A percentile compares a stretch with the other conserved stretches of the same genome.
These are phyloP conservation scores for Sporothrix brunneoviolacea DNA, from an alignment of 2,329 filamentous ascomycete species.

Conservation along the genomic window DNA sequence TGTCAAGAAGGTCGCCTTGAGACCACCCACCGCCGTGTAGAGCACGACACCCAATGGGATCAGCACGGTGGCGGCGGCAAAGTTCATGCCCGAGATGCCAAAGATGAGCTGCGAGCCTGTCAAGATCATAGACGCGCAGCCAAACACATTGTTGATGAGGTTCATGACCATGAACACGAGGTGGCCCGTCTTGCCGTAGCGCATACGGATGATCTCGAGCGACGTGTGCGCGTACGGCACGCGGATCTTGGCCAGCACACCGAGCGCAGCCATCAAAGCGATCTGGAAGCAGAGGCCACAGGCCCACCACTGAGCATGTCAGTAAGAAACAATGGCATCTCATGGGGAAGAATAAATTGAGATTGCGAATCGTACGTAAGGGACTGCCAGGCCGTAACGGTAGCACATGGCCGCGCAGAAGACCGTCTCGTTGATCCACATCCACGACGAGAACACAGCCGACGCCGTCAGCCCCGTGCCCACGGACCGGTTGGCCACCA, in stretches of 20 bases:
- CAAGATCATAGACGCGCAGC: conserved; percentile 32
- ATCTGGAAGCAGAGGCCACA: conserved; percentile 15
- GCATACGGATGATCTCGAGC: conserved; percentile 33
- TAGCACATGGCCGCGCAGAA: conserved; percentile 30
- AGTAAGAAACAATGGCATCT: conserved; percentile 30
- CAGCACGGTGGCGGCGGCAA: conserved; percentile 34
- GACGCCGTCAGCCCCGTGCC: conserved; percentile 26
- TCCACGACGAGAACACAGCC: conserved; percentile 30
- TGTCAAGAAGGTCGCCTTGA: conserved; percentile 34
- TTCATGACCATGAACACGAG: conserved; percentile 33
- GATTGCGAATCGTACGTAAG: conserved; percentile 10
- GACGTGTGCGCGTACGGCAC: conserved; percentile 36
- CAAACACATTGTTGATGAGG: conserved; percentile 34
- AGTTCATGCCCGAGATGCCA: conserved; percentile 34
- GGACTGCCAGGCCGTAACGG: conserved; percentile 21
- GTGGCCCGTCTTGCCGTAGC: conserved; percentile 33
- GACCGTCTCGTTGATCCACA: conserved; percentile 39
- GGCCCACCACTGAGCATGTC: conserved; percentile 6
- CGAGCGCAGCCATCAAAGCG: conserved; percentile 24
- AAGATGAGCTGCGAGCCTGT: conserved; percentile 32
- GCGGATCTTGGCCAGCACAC: conserved; percentile 37
- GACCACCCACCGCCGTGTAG: conserved; percentile 34
- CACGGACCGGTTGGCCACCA: conserved; percentile 29
- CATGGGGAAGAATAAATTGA: too few relatives aligned
- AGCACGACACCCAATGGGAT: conserved; percentile 33